Conservation (phyloP, 495 filamentous ascomycete species). For the Parachaetomium inaequale region DNA sequence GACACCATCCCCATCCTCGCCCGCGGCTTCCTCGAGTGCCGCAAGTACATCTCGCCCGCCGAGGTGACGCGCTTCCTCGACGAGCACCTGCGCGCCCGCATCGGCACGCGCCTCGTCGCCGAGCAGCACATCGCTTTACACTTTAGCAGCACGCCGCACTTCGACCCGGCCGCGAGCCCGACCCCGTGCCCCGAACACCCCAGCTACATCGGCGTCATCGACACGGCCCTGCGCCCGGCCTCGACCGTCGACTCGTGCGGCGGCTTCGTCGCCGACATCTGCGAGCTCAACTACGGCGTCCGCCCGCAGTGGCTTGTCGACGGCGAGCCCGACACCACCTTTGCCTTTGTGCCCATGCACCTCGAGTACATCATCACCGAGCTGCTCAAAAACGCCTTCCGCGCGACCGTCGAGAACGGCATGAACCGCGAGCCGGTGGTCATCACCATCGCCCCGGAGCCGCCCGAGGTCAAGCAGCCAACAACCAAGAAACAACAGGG, state of each 20-base stretch:
- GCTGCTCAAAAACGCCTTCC: slow-evolving; percentile 93
- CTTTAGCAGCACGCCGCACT: slow-evolving; percentile 70
- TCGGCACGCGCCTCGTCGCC: slow-evolving; percentile 89
- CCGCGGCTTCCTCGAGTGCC: slow-evolving; percentile 84
- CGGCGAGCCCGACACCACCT: slow-evolving; percentile 73
- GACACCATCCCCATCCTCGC: slow-evolving; percentile 94
- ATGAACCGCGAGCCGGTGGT: slow-evolving; percentile 77
- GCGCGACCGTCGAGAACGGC: slow-evolving; percentile 80
- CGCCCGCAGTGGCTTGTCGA: slow-evolving; percentile 77
- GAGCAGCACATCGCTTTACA: slow-evolving; percentile 96
- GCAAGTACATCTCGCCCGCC: slow-evolving; percentile 72
- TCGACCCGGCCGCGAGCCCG: slow-evolving; percentile 43
- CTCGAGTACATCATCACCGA: slow-evolving; percentile 96
- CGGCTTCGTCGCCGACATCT: slow-evolving; percentile 89
- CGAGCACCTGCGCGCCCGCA: slow-evolving; percentile 87
- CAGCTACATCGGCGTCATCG: slow-evolving; percentile 93
- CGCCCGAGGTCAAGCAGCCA: slow-evolving; percentile 38
- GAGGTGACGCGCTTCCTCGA: slow-evolving; percentile 91
- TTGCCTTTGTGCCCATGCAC: slow-evolving; percentile 92
- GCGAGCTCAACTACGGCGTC: slow-evolving; percentile 91
- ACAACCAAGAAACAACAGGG: slow-evolving; percentile 29
- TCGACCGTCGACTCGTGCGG: slow-evolving; percentile 76
- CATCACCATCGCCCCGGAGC: slow-evolving; percentile 86
- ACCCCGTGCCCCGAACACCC: slow-evolving; percentile 52
- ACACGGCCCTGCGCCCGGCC: slow-evolving; percentile 82